phyloP scores from a whole-genome alignment of 495 filamentous ascomycete species.

The Xylaria telfairii region DNA sequence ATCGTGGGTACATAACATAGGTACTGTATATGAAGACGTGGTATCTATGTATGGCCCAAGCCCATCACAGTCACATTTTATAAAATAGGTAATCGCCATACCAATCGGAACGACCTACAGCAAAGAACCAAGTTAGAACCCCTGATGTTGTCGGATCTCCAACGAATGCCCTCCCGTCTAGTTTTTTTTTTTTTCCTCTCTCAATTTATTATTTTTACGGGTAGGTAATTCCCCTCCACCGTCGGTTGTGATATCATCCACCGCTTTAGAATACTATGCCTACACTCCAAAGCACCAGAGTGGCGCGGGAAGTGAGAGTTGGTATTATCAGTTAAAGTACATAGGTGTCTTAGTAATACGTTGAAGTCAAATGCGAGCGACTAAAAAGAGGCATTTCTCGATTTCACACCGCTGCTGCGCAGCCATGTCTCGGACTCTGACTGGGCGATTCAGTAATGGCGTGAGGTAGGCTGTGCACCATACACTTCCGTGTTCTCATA shows the following conservation, averaged over 20 bases:
- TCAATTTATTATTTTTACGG: too few relatives aligned
- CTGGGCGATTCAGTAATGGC: conserved; percentile 1
- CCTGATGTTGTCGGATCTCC: background rate
- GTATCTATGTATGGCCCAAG: background rate
- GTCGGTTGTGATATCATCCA: background rate
- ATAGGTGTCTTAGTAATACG: background rate
- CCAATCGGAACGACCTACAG: conserved; percentile 2
- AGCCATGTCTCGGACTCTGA: conserved; percentile 8
- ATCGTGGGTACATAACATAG: background rate
- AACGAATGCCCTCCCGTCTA: background rate
- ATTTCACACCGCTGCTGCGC: background rate
- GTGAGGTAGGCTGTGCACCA: background rate
- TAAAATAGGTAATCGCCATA: background rate
- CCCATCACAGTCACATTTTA: background rate
- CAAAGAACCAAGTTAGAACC: conserved; percentile 1
- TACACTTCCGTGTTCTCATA: background rate
- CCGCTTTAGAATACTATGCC: background rate
- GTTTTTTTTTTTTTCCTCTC: background rate
- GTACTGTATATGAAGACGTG: background rate
- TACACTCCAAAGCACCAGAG: background rate
- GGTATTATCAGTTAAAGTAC: background rate
- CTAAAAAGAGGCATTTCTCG: background rate
- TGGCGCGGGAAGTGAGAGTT: background rate
- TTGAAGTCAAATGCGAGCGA: background rate
- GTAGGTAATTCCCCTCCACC: background rate